Base-by-base conservation (phyloP, 2,329 filamentous ascomycete genomes). In the Plectosphaerella sp. region DNA sequence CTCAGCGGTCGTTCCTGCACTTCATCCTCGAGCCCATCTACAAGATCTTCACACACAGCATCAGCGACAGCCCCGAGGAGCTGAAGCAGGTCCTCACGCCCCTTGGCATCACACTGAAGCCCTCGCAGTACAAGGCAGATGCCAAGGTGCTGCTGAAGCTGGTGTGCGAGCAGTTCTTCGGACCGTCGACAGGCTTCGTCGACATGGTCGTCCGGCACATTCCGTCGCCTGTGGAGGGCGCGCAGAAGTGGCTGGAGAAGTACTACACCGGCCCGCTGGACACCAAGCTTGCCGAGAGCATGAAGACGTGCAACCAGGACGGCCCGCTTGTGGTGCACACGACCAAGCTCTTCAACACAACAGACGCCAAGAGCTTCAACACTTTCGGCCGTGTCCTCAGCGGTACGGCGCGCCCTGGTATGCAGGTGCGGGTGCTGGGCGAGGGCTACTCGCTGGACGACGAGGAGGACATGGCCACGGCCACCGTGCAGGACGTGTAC, bases 11-110 rank as follows among this genome's bases (percentile, higher is more conserved):
- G 1, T 99, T 99, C 67, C 88, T 97, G 52, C 87, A 96, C 69
- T 99, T 97, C 67, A 82, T 99, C 25, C 77, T 99, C 47, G 94
- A 99, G 67, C 94, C 94, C 16, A 91, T 99, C 60, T 99, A 99
- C 80, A 99, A 99, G 71, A 79, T 99, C 42, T 97, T 93, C 68
- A 93, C 91, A 15, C 91, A 97, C 67, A 95, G 92, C 4, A 90
- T 99, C 63, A 95, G 91, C 64, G 88, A 95, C 66, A 93, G 86
- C 62, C 89, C 93, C 0, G 86, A 90, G 51, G 89, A 96, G 61
- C 74, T 99, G 54, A 91, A 88, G 64, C 79, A 80, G 46, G 94
- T 91, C 0, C 73, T 99, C 52, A 84, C 81, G 16, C 84, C 83
- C 18, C 76, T 99, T 10, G 91, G 91, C 12, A 96, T 99, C 61